Evolutionary conservation across 139 green algal genomes (phyloP).

Genomic region (Micractinium conductrix): DNA sequence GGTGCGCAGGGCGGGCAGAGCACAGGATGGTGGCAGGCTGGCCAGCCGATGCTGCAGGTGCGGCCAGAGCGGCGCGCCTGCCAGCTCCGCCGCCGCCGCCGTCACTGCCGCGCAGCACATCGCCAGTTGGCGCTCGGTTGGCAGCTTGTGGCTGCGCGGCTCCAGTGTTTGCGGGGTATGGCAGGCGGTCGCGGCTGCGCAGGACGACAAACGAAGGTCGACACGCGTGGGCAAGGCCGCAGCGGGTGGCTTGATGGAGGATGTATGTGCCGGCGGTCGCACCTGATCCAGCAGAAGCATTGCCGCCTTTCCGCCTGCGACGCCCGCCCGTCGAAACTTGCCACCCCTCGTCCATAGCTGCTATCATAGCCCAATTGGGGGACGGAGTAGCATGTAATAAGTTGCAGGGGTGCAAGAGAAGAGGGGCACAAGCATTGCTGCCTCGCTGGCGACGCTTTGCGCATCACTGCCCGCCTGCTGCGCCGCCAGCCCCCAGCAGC

Average conservation of each 20-base stretch:
- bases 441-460: no score
- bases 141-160: no score
- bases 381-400: no score
- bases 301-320: not conserved
- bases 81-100: not conserved
- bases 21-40: not conserved
- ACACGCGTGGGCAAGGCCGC: no score
- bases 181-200: no score
- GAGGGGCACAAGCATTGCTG: no score
- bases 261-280: no score
- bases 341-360: not conserved
- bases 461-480: no score
- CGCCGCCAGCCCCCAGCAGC: conserved; percentile 3
- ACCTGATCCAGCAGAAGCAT: not conserved
- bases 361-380: not conserved
- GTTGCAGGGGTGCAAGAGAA: no score
- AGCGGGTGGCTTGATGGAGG: no score
- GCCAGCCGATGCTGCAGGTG: conserved; percentile 1
- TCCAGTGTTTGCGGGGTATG: no score
- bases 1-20: not conserved
- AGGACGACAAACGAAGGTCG: no score
- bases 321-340: conserved; percentile 3
- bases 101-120: not conserved
- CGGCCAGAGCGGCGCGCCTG: not conserved
- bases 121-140: not conserved